Evolutionary conservation across 202 grass and related monocot species (phyloP), one percentile per base, ranked within the genome.

Genomic region (Hordeum pubiflorum): DNA sequence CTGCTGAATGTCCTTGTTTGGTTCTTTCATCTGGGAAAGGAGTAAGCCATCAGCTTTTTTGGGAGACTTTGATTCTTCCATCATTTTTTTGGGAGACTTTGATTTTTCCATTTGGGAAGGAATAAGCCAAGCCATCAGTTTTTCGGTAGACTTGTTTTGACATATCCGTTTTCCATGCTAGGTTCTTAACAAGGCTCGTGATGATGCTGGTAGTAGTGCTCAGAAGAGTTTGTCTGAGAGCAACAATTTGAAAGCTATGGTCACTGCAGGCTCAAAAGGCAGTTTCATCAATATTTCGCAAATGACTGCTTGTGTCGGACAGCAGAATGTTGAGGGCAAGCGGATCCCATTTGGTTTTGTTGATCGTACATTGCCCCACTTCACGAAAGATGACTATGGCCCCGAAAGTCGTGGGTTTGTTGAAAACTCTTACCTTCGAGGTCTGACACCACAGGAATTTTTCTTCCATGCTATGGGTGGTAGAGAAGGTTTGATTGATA

Each of bases 391-490:
- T 80, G 92, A 97, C 79, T 86, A 76, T 29, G 95, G 95, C 20
- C 95, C 95, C 41, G 95, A 94, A 82, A 94, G 92, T 89, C 92
- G 95, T 82, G 95, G 95, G 38, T 97, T 97, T 92, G 95, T 97
- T 59, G 95, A 97, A 68, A 97, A 94, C 38, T 97, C 95, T 56
- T 98, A 97, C 89, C 92, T 97, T 69, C 88, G 95, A 72, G 95
- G 92, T 20, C 72, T 94, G 65, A 98, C 95, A 63, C 95, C 92
- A 15, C 95, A 98, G 63, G 95, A 94, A 77, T 93, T 98, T 86
- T 98, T 98, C 77, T 98, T 98, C 61, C 95, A 98, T 75, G 95
- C 90, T 62, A 98, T 98, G 95, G 95, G 95, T 91, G 92, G 95
- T 91, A 88, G 95, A 18, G 95, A 98, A 87, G 95, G 95, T 91